These are phyloP conservation scores for Myrmaecium sp. DNA, from an alignment of 2,329 filamentous ascomycete genomes.

Conservation along the genomic window DNA sequence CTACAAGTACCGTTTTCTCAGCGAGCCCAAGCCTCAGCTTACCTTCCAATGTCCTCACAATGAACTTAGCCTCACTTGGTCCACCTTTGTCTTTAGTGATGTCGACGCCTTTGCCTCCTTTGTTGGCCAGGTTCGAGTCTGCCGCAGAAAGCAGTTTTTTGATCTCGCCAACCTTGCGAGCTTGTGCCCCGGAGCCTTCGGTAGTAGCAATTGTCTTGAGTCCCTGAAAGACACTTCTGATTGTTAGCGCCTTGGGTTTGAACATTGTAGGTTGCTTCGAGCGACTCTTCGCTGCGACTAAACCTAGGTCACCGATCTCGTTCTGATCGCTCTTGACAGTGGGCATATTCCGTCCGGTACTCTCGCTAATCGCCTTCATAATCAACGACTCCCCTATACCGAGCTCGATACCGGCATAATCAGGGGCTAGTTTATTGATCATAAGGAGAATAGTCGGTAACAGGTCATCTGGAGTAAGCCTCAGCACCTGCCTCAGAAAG, in stretches of 20 bases:
- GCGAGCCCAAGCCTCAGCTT: conserved; percentile 84
- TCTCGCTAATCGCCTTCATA: conserved; percentile 96
- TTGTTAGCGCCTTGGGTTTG: conserved; percentile 80
- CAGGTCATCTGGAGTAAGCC: conserved; percentile 74
- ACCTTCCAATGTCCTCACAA: conserved; percentile 84
- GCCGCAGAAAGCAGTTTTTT: conserved; percentile 92
- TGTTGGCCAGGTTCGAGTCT: conserved; percentile 54
- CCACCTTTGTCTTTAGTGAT: conserved; percentile 87
- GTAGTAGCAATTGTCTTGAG: conserved; percentile 78
- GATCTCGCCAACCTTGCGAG: conserved; percentile 81
- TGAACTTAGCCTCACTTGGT: conserved; percentile 84
- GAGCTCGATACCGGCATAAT: conserved; percentile 90
- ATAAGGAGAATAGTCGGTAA: conserved; percentile 81
- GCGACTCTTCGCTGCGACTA: conserved; percentile 90
- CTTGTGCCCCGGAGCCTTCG: conserved; percentile 73
- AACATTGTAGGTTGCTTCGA: conserved; percentile 97
- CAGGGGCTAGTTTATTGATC: conserved; percentile 94
- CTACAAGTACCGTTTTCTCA: conserved; percentile 80
- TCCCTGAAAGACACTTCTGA: conserved; percentile 73
- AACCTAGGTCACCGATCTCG: conserved; percentile 84
- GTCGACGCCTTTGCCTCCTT: conserved; percentile 49
- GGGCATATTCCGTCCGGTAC: conserved; percentile 69
- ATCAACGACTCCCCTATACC: conserved; percentile 98
- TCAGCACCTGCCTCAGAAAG: conserved; percentile 86
- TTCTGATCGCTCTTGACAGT: conserved; percentile 94